Conservation (phyloP, 768 basidiomycete genomes). For the Pisolithus orientalis region DNA sequence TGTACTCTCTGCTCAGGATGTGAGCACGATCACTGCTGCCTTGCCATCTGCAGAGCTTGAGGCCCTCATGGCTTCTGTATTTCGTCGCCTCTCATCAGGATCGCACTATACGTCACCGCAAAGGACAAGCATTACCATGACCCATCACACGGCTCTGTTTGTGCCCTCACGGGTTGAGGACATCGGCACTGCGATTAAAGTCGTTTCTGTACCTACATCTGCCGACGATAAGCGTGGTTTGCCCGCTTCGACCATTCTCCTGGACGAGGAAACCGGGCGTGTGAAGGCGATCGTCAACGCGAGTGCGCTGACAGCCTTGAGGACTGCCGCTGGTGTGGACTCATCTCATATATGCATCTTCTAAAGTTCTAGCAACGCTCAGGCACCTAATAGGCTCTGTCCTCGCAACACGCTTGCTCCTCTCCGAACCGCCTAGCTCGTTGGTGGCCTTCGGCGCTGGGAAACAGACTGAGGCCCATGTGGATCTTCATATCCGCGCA, state of each 20-base stretch:
- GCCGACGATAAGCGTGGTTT: constrained; percentile 46
- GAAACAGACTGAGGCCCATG: constrained; percentile 60
- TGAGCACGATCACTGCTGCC: constrained; percentile 40
- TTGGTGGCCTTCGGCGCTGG: constrained; percentile 72
- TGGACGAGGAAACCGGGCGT: constrained; percentile 64
- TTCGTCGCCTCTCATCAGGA: constrained; percentile 38
- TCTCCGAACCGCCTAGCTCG: constrained; percentile 32
- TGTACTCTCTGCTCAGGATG: constrained; percentile 56
- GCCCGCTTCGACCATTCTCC: constrained; percentile 68
- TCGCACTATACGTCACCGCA: constrained; percentile 39
- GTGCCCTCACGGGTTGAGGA: constrained; percentile 70
- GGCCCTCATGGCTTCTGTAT: constrained; percentile 53
- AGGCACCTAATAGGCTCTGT: constrained; percentile 47
- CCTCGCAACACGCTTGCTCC: constrained; percentile 54
- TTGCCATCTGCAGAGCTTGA: constrained; percentile 44
- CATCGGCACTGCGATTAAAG: constrained; percentile 65
- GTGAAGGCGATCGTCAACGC: constrained; percentile 80
- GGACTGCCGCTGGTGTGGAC: constrained; percentile 71
- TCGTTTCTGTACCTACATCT: constrained; percentile 65
- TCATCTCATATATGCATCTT: no score
- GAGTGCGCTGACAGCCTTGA: constrained; percentile 64
- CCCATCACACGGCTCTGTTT: constrained; percentile 59
- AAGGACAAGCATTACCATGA: constrained; percentile 48
- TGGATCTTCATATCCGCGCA: constrained; percentile 51
- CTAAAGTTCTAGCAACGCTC: neutral